phyloP scores from a whole-genome alignment of 176 grass and related monocot species.

The Carex pumila region DNA sequence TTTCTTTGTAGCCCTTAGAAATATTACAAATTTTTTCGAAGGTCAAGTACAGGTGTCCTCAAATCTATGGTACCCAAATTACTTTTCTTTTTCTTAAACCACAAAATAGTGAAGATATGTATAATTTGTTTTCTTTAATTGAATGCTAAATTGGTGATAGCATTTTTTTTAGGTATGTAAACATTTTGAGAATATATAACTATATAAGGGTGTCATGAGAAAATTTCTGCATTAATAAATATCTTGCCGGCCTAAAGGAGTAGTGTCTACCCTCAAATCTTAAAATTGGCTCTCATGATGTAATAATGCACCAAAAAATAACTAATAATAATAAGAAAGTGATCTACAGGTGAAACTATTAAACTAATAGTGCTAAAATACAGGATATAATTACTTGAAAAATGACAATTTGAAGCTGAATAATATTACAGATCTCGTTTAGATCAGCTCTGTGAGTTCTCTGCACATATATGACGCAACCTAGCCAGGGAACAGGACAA shows the following conservation, averaged over 20 bases:
- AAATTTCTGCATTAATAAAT: constrained; percentile 13
- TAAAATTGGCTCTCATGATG: background rate
- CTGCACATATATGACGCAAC: background rate
- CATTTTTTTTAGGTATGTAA: background rate
- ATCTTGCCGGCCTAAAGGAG: background rate
- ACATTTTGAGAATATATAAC: background rate
- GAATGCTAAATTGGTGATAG: background rate
- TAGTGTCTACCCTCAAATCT: background rate
- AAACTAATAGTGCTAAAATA: background rate
- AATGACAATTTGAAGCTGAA: constrained; percentile 1
- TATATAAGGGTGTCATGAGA: background rate
- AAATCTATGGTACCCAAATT: background rate
- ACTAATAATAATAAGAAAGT: background rate
- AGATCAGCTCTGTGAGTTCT: background rate
- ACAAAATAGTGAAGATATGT: background rate
- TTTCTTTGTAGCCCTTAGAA: background rate
- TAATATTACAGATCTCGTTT: constrained; percentile 11
- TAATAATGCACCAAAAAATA: background rate
- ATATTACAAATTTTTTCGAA: background rate
- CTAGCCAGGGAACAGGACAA: background rate
- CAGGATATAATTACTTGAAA: background rate
- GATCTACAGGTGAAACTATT: background rate
- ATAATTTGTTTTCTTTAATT: background rate
- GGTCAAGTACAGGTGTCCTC: background rate
- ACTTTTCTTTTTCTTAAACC: background rate